phyloP scores from a whole-genome alignment of 2,329 filamentous ascomycete genomes.

The Coniochaeta hoffmannii region DNA sequence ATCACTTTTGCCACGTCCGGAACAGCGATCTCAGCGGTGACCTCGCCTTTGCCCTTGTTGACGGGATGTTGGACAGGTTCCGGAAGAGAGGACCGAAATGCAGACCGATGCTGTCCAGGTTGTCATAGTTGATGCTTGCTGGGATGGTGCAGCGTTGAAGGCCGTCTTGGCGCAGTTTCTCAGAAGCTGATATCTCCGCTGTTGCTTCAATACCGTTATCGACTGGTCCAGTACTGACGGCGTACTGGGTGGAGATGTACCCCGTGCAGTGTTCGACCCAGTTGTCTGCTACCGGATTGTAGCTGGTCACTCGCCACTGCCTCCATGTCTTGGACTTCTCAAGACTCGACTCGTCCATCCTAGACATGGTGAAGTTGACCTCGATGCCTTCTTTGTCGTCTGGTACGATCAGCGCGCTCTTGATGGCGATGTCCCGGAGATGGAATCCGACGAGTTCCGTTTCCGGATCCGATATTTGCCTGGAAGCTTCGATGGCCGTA shows the following conservation, averaged over 20 bases:
- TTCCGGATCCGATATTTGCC: neutral
- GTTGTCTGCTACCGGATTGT: neutral
- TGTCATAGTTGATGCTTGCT: neutral
- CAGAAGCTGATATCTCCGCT: neutral
- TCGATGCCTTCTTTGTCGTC: neutral
- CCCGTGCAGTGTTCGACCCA: neutral
- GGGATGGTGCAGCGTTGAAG: neutral
- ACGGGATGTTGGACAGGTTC: neutral
- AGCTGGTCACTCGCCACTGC: neutral
- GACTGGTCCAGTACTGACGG: neutral
- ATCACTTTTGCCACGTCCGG: neutral
- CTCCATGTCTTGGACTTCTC: neutral
- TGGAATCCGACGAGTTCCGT: neutral
- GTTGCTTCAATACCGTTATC: neutral
- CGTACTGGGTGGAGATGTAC: neutral
- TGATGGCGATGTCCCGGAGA: neutral
- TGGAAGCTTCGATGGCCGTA: constrained; percentile 19
- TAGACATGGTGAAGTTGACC: neutral
- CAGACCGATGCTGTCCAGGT: neutral
- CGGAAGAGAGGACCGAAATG: neutral
- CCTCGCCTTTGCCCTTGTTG: neutral
- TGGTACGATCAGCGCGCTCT: neutral
- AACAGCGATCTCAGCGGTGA: neutral
- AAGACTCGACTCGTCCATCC: neutral
- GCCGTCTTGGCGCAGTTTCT: neutral